phyloP scores from a whole-genome alignment of 2,329 filamentous ascomycete species.

The Alternaria conjuncta region DNA sequence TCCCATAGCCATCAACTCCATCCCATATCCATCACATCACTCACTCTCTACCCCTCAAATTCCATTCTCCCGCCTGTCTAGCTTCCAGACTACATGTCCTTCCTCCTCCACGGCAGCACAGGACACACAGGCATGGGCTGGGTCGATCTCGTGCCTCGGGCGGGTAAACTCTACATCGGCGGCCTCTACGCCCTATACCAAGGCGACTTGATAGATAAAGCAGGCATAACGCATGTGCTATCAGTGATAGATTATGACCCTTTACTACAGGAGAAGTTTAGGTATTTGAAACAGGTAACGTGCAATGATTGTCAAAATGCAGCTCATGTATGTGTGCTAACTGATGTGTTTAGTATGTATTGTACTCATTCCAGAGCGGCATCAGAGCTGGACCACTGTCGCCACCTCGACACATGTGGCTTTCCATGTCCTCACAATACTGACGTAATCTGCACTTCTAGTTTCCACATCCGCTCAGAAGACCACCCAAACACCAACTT shows the following conservation, averaged over 20 bases:
- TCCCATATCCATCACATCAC: neutral
- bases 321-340: too few relatives aligned
- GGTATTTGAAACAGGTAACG: constrained; percentile 30
- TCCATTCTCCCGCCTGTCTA: neutral
- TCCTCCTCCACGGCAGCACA: constrained; percentile 40
- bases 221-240: constrained; percentile 43
- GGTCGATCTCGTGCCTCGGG: constrained; percentile 47
- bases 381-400: too few relatives aligned
- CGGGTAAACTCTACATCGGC: constrained; percentile 49
- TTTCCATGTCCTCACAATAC: too few relatives aligned
- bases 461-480: constrained; percentile 38
- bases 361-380: neutral
- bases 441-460: rapidly evolving
- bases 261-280: constrained; percentile 31
- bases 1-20: neutral
- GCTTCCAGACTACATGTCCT: constrained; percentile 33
- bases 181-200: constrained; percentile 52
- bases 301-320: too few relatives aligned
- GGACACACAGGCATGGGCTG: constrained; percentile 45
- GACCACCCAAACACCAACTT: constrained; percentile 43
- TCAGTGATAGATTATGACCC: constrained; percentile 45
- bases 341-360: neutral
- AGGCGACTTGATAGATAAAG: constrained; percentile 41
- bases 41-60: neutral
- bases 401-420: too few relatives aligned